phyloP scores from a whole-genome alignment of 305 asterid genomes.

The Galium porrigens region DNA sequence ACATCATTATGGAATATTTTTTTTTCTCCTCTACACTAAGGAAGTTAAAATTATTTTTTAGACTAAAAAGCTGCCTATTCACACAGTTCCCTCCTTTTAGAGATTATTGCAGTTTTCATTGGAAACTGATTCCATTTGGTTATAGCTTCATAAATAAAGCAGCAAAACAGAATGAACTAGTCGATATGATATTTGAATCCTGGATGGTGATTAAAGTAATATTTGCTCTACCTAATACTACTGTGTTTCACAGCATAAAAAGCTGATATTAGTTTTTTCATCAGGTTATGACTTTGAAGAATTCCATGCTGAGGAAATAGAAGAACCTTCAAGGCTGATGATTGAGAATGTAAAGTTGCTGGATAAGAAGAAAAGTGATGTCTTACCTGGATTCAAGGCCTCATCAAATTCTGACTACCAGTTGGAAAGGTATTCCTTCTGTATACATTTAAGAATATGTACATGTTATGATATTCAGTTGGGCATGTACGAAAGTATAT shows the following conservation, averaged over 20 bases:
- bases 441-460: neutral
- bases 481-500: neutral
- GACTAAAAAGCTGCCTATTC: neutral
- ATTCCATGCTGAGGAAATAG: constrained; percentile 58
- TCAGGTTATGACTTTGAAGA: constrained; percentile 74
- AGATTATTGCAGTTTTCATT: neutral
- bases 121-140: neutral
- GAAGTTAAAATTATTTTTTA: neutral
- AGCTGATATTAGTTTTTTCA: constrained; percentile 16
- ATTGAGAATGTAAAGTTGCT: constrained; percentile 40
- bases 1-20: neutral
- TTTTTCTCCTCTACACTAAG: neutral
- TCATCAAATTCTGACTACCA: constrained; percentile 48
- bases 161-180: neutral
- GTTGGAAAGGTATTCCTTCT: constrained; percentile 43
- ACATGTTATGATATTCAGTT: neutral
- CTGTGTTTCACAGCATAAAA: neutral
- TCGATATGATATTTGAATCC: neutral
- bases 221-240: neutral
- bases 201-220: neutral
- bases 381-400: constrained; percentile 60
- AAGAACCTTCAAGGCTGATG: constrained; percentile 56
- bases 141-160: neutral
- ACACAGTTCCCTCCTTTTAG: neutral
- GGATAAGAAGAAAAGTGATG: constrained; percentile 42